These are phyloP conservation scores for Sequoiadendron giganteum DNA, from an alignment of 75 land plant genomes.

Conservation along the genomic window DNA sequence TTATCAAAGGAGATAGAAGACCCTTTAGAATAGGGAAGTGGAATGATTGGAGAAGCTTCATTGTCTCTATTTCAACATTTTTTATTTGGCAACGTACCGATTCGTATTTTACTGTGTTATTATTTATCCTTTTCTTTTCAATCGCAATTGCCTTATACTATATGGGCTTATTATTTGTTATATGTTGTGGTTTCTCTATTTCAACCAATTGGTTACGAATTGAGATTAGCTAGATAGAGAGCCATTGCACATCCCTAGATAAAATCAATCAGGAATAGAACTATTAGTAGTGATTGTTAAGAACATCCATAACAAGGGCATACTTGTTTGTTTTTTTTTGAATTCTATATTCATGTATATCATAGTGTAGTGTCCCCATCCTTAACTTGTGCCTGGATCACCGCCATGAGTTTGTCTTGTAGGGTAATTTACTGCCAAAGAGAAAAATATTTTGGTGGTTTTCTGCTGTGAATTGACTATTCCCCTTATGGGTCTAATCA, in stretches of 20 bases:
- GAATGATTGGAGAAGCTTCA: neutral
- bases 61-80: neutral
- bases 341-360: neutral
- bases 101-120: neutral
- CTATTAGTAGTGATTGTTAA: neutral
- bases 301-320: neutral
- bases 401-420: neutral
- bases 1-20: neutral
- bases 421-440: neutral
- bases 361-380: neutral
- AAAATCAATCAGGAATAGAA: neutral
- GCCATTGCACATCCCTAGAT: neutral
- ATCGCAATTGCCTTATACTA: neutral
- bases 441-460: neutral
- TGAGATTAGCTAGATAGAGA: neutral
- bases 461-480: neutral
- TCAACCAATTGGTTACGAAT: neutral
- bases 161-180: neutral
- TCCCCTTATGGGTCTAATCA: neutral
- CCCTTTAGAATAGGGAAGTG: constrained; percentile 1
- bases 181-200: neutral
- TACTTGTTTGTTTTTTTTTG: neutral
- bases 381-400: neutral
- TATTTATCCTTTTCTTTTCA: neutral
- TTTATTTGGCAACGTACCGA: neutral